These are phyloP conservation scores for Niebla homalea DNA, from an alignment of 495 filamentous ascomycete species.

Conservation along the genomic window DNA sequence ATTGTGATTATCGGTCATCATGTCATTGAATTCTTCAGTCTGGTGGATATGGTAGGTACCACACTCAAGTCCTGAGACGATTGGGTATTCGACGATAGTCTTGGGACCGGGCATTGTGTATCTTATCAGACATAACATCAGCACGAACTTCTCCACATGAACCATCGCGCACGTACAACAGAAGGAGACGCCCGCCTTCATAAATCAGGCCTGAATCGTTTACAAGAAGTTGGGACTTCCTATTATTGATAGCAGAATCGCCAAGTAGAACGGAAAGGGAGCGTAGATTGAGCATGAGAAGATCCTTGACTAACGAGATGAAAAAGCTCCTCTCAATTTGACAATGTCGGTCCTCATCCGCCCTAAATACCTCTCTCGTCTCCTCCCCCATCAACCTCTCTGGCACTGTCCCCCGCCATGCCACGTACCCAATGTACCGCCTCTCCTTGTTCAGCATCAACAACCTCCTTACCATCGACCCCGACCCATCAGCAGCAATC, in stretches of 20 bases:
- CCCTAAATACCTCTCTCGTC: background rate
- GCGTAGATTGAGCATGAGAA: background rate
- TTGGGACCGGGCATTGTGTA: conserved; percentile 29
- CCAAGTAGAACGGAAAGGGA: no score
- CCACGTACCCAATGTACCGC: conserved; percentile 44
- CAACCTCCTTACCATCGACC: conserved; percentile 36
- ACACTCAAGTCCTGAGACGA: conserved; percentile 45
- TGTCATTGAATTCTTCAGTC: conserved; percentile 28
- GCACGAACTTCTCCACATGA: conserved; percentile 12
- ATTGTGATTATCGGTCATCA: conserved; percentile 41
- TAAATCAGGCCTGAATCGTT: background rate
- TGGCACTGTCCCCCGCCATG: conserved; percentile 38
- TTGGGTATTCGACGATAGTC: conserved; percentile 28
- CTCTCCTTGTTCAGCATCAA: conserved; percentile 32
- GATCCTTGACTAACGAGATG: background rate
- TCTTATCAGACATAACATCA: conserved; percentile 19
- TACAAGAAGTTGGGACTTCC: background rate
- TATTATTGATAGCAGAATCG: no score
- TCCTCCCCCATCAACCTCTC: conserved; percentile 13
- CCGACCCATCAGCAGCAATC: conserved; percentile 43
- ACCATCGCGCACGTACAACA: no score
- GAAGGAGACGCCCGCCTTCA: no score
- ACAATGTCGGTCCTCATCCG: background rate
- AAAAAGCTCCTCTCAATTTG: background rate
- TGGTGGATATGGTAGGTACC: conserved; percentile 40